Evolutionary conservation across 805 yeast species (phyloP).

Genomic region (Saturnispora kantuleensis): DNA sequence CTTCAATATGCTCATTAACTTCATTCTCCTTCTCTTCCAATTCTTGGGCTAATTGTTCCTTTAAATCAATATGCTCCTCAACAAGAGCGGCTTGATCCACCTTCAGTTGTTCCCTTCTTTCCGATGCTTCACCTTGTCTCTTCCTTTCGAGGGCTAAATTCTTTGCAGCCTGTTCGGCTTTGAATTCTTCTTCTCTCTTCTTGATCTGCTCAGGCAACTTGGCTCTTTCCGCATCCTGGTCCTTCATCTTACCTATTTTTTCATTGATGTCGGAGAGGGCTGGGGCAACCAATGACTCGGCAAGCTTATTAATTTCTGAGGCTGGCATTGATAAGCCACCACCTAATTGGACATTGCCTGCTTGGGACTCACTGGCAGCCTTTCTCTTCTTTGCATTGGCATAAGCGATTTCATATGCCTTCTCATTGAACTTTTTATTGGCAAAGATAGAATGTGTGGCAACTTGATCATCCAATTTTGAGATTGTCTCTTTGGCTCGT

Average conservation of each 20-base stretch:
- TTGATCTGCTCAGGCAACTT: constrained; percentile 33
- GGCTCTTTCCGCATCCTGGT: constrained; percentile 41
- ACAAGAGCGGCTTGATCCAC: constrained; percentile 39
- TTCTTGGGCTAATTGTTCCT: constrained; percentile 30
- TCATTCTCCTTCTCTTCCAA: constrained; percentile 36
- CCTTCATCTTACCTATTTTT: constrained; percentile 56
- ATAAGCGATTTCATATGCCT: constrained; percentile 72
- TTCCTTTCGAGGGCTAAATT: constrained; percentile 28
- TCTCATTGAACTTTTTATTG: constrained; percentile 39
- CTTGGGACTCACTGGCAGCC: constrained; percentile 31
- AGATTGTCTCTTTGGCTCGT: constrained; percentile 34
- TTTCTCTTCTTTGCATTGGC: constrained; percentile 51
- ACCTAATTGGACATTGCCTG: constrained; percentile 60
- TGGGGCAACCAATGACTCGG: constrained; percentile 72
- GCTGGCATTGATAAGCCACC: constrained; percentile 77
- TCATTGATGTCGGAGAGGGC: constrained; percentile 63
- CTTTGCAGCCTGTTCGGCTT: constrained; percentile 30
- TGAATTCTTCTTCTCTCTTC: constrained; percentile 29
- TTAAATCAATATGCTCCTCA: constrained; percentile 29
- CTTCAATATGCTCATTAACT: constrained; percentile 28
- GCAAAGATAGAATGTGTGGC: constrained; percentile 19
- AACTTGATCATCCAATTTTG: constrained; percentile 19
- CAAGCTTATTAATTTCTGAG: constrained; percentile 70
- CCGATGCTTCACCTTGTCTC: constrained; percentile 24
- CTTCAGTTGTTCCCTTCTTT: constrained; percentile 38